Percentiles rank a stretch among this genome's conserved stretches.
These are phyloP conservation scores for Globisporangium splendens DNA, from an alignment of 352 stramenopile species.

Conservation along the genomic window DNA sequence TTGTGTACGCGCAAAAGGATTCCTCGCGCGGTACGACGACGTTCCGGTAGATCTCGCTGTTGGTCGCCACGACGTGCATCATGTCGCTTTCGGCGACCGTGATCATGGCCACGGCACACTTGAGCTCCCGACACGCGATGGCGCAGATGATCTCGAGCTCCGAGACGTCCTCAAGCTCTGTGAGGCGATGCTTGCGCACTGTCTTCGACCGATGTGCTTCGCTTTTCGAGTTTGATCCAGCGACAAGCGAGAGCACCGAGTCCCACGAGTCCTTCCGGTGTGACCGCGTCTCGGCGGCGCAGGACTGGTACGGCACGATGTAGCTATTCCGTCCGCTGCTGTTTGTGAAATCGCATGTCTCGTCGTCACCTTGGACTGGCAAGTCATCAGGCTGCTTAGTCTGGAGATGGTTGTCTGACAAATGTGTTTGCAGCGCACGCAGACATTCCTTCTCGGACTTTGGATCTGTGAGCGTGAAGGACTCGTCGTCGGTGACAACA, in stretches of 20 bases:
- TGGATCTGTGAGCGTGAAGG: constrained; percentile 12
- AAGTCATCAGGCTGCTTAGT: neutral
- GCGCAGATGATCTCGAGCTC: constrained; percentile 23
- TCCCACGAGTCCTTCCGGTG: neutral
- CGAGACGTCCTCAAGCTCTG: constrained; percentile 10
- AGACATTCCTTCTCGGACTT: constrained; percentile 14
- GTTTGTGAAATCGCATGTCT: constrained; percentile 7
- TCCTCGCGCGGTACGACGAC: constrained; percentile 7
- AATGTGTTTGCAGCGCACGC: constrained; percentile 10
- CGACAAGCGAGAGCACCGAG: neutral
- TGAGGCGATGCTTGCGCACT: constrained; percentile 11
- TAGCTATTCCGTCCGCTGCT: neutral
- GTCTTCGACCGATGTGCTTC: constrained; percentile 17
- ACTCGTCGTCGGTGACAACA: neutral
- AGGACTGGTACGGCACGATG: neutral
- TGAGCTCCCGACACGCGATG: constrained; percentile 14
- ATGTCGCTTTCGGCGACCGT: constrained; percentile 13
- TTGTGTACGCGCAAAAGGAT: constrained; percentile 17
- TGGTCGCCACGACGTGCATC: constrained; percentile 15
- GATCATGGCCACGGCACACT: constrained; percentile 16
- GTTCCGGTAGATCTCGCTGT: constrained; percentile 5
- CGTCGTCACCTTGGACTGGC: neutral
- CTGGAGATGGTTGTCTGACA: constrained; percentile 1
- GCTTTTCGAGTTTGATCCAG: neutral
- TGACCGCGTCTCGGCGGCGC: neutral